Percentiles rank a stretch among this genome's conserved stretches.
phyloP scores from a whole-genome alignment of 176 grass and related monocot species.

The Otatea glauca region DNA sequence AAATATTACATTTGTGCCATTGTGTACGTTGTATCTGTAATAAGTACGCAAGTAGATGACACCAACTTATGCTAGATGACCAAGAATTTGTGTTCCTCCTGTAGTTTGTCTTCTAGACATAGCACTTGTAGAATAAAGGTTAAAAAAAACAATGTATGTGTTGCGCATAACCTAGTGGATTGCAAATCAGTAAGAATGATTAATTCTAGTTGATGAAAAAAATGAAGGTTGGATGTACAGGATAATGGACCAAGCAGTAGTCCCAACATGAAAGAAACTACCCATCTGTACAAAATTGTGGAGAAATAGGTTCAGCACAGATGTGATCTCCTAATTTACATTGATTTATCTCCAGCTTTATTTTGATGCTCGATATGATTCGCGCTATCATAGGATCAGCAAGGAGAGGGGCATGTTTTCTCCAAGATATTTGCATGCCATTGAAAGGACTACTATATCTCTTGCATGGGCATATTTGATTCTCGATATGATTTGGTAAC shows the following conservation, averaged over 20 bases:
- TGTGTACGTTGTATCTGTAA: not conserved
- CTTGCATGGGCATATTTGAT: not conserved
- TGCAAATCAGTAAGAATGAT: not conserved
- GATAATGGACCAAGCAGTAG: not conserved
- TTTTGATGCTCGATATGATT: not conserved
- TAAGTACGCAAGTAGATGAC: not conserved
- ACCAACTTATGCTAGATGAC: not conserved
- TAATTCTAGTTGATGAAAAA: not conserved
- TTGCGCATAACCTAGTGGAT: not conserved
- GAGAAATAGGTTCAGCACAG: not conserved
- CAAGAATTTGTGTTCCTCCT: not conserved
- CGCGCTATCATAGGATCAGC: not conserved
- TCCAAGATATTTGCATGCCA: not conserved
- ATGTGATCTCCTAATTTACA: conserved; percentile 1
- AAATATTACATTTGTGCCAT: not conserved
- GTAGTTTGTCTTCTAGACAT: not conserved
- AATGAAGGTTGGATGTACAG: not conserved
- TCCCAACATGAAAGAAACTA: not conserved
- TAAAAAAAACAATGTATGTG: not conserved
- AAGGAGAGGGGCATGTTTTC: not conserved
- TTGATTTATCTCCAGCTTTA: not conserved
- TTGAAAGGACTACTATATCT: not conserved
- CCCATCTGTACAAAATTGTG: not conserved
- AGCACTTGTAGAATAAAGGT: not conserved
- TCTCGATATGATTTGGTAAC: conserved; percentile 7